A percentile compares a stretch with the other conserved stretches of the same genome.
Conservation (phyloP, 495 filamentous ascomycete species). For the Penicillium pancosmium region DNA sequence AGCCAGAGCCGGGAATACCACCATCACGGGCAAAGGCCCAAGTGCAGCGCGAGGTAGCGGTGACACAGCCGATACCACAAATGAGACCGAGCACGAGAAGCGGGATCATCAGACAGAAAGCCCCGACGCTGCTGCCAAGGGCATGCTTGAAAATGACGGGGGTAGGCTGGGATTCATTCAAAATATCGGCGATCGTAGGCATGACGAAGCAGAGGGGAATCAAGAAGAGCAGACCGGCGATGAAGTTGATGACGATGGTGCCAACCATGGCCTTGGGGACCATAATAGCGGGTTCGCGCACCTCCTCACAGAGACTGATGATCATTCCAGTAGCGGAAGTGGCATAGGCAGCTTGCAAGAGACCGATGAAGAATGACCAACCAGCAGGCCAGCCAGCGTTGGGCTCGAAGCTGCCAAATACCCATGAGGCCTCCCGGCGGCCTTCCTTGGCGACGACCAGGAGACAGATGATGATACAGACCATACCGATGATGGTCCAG, state of each 20-base stretch:
- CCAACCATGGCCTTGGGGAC: slow-evolving; percentile 69
- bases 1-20: slow-evolving; percentile 63
- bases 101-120: slow-evolving; percentile 67
- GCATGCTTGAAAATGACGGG: slow-evolving; percentile 25
- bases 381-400: slow-evolving; percentile 58
- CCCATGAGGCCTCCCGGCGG: slow-evolving; percentile 51
- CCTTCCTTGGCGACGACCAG: slow-evolving; percentile 53
- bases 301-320: slow-evolving; percentile 60
- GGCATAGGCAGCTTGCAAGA: slow-evolving; percentile 57
- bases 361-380: slow-evolving; percentile 59
- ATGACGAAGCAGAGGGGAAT: slow-evolving; percentile 62
- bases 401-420: slow-evolving; percentile 59
- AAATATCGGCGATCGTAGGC: slow-evolving; percentile 54
- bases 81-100: slow-evolving; percentile 70
- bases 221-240: slow-evolving; percentile 68
- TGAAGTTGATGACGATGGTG: slow-evolving; percentile 62
- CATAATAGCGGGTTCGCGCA: slow-evolving; percentile 61
- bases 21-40: slow-evolving; percentile 65
- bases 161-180: slow-evolving; percentile 51
- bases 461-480: slow-evolving; percentile 58
- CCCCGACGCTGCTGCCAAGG: slow-evolving; percentile 44
- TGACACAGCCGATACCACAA: slow-evolving; percentile 66
- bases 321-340: slow-evolving; percentile 56
- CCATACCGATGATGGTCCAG: slow-evolving; percentile 58
- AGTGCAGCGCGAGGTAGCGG: slow-evolving; percentile 68